Evolutionary conservation across 495 filamentous ascomycete genomes (phyloP).

Genomic region (Cercophora samala): DNA sequence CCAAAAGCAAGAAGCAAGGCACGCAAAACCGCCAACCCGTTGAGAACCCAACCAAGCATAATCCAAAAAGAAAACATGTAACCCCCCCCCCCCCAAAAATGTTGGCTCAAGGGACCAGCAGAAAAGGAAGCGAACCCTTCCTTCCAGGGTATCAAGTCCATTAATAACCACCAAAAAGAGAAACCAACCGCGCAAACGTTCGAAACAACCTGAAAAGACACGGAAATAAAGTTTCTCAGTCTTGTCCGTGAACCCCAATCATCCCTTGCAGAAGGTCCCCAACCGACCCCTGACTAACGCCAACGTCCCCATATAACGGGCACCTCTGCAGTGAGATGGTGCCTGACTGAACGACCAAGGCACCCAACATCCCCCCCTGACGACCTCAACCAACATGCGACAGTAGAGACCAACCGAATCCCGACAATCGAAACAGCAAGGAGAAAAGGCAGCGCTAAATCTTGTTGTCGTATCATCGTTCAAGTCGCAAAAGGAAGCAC

Average conservation of each 20-base stretch:
- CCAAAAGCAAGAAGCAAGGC: too few relatives aligned
- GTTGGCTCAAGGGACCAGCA: background rate
- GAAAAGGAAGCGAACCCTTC: background rate
- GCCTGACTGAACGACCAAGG: background rate
- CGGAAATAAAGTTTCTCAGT: background rate
- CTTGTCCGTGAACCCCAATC: background rate
- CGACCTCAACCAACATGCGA: background rate
- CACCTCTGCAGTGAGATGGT: background rate
- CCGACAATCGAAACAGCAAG: background rate
- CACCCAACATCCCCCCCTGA: background rate
- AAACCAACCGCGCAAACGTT: conserved; percentile 8
- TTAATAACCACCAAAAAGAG: background rate
- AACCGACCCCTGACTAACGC: background rate
- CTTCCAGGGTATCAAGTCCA: background rate
- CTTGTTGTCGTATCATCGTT: background rate
- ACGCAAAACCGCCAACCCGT: too few relatives aligned
- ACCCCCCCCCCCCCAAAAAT: background rate
- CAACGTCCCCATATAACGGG: background rate
- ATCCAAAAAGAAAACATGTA: background rate
- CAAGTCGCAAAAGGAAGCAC: background rate
- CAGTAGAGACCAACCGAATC: background rate
- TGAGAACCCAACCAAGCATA: background rate
- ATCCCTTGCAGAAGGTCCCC: background rate
- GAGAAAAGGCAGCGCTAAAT: background rate
- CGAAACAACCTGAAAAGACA: background rate